Evolutionary conservation across 208 protist species (phyloP), one percentile per base, ranked within the genome.

Genomic region (Leishmania braziliensis): DNA sequence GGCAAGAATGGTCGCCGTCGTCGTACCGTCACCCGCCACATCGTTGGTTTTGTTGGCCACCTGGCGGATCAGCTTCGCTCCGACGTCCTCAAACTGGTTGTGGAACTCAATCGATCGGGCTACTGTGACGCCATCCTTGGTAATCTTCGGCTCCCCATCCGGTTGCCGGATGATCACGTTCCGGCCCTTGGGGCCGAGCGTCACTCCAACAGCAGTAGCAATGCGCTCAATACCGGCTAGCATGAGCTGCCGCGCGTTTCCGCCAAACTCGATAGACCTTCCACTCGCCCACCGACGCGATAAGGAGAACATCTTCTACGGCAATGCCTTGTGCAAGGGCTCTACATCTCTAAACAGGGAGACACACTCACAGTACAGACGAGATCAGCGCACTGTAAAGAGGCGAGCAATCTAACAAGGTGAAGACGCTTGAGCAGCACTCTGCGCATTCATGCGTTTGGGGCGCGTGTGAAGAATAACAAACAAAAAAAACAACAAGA

Each of bases 51-150:
- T 99, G 70, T 88, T 93, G n/a, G 99, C 98, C 33, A 99, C 98
- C 82, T 98, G 90, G 12, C 97, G 93, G 79, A 99, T 98, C 73
- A 99, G 87, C 80, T 98, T 95, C 3, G 99, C 99, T 69, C 99
- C 99, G 70, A 99, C 84, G 92, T 99, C 99, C 85, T 99, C 93
- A 78, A 97, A 99, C 80, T 96, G 95, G 91, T 99, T 97, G 81
- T 96, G 89, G 78, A 99, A 99, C 79, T 99, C 98, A 86, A 99
- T 99, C 65, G 95, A 93, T 84, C 99, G 99, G 33, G 99, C 99
- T 9, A 99, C 99, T n/a, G 99, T 99, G n/a, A 99, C 99, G 92
- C 99, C 99, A 85, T 99, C 99, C 92, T 99, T 99, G 51, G 99
- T 99, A 88, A 99, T 99, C 89, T 99, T 99, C 69, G 99, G 99